A percentile compares a stretch with the other conserved stretches of the same genome.
These are phyloP conservation scores for Malus domestica DNA, from an alignment of 306 rosid genomes.

Conservation along the genomic window ASM211411v1 NC_041791.1:22896001-22896500, in stretches of 20 bases:
- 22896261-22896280: neutral
- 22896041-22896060: constrained; percentile 85
- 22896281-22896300: neutral
- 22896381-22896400: neutral
- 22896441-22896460: neutral
- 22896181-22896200: constrained; percentile 71
- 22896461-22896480: neutral
- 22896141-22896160: constrained; percentile 84
- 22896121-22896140: constrained; percentile 99
- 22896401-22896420: neutral
- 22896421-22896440: neutral
- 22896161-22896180: constrained; percentile 94
- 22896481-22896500: neutral
- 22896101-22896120: constrained; percentile 91
- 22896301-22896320: neutral
- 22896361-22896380: neutral
- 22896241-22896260: neutral
- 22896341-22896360: neutral
- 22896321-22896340: neutral
- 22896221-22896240: constrained; percentile 78
- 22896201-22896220: constrained; percentile 84
- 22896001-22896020: constrained; percentile 93
- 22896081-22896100: constrained; percentile 82
- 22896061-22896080: constrained; percentile 77
- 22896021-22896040: constrained; percentile 71